Conservation (phyloP, 257 asterid species). For the Solanum megistacrolobum region DNA sequence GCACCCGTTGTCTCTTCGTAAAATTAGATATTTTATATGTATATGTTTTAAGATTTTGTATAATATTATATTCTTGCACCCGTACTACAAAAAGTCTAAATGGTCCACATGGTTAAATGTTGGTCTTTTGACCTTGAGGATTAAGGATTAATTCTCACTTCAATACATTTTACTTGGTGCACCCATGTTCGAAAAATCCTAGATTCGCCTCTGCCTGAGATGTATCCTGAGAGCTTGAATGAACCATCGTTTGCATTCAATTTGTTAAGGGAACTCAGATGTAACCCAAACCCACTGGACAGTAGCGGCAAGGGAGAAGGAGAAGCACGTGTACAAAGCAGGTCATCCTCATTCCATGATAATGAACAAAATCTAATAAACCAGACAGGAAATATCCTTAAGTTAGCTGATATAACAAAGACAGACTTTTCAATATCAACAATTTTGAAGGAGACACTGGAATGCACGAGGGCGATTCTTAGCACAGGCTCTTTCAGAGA, state of each 20-base stretch:
- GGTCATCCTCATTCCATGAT: slow-evolving; percentile 50
- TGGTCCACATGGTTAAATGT: too few relatives aligned
- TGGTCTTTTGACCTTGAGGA: too few relatives aligned
- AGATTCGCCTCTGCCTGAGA: not conserved
- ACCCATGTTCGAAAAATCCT: too few relatives aligned
- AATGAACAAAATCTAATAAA: slow-evolving; percentile 13
- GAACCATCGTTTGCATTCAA: slow-evolving; percentile 14
- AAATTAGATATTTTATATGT: too few relatives aligned
- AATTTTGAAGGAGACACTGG: slow-evolving; percentile 58
- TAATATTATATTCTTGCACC: too few relatives aligned
- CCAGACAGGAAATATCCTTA: not conserved
- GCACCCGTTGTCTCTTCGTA: too few relatives aligned
- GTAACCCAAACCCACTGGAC: slow-evolving; percentile 57
- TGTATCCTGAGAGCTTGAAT: not conserved
- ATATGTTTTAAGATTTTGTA: too few relatives aligned
- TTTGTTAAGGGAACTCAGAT: slow-evolving; percentile 30
- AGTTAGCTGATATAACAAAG: slow-evolving; percentile 10
- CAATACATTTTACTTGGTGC: too few relatives aligned
- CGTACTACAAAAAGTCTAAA: too few relatives aligned
- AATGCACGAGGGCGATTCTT: slow-evolving; percentile 67
- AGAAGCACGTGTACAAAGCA: slow-evolving; percentile 51
- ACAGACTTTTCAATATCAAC: slow-evolving; percentile 64
- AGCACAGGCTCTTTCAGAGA: slow-evolving; percentile 55
- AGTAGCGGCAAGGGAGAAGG: slow-evolving; percentile 61
- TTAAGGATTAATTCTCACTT: too few relatives aligned